Evolutionary conservation across 805 yeast species (phyloP).

Genomic region (Starmera amethionina): DNA sequence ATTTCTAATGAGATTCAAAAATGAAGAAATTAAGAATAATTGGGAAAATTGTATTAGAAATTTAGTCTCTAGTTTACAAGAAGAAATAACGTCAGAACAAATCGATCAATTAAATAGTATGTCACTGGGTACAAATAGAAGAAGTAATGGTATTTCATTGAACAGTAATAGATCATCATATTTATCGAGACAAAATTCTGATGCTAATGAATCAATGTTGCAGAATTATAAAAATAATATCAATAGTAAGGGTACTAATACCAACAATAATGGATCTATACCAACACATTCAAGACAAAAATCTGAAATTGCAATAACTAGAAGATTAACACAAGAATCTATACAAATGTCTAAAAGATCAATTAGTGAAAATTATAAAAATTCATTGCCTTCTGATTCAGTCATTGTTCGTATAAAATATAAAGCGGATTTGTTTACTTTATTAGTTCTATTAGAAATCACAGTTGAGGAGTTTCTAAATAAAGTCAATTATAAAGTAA

Average conservation of each 20-base stretch:
- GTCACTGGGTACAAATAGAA: constrained; percentile 12
- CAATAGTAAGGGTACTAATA: too few species aligned
- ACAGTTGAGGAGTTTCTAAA: constrained; percentile 42
- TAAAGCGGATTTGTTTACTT: constrained; percentile 46
- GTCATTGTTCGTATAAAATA: constrained; percentile 31
- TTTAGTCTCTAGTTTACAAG: constrained; percentile 25
- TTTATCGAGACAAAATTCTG: constrained; percentile 15
- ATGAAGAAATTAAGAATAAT: constrained; percentile 73
- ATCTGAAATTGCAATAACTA: constrained; percentile 12
- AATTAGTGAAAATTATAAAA: constrained; percentile 30
- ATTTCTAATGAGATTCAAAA: constrained; percentile 70
- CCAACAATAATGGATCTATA: constrained; percentile 1
- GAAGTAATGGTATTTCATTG: constrained; percentile 17
- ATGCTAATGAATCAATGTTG: constrained; percentile 6
- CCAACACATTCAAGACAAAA: constrained; percentile 16
- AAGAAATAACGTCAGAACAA: constrained; percentile 10
- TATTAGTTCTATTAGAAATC: constrained; percentile 48
- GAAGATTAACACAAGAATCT: constrained; percentile 19
- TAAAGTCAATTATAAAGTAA: constrained; percentile 48
- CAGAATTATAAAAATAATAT: neutral
- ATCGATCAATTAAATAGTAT: constrained; percentile 8
- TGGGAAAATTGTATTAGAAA: constrained; percentile 66
- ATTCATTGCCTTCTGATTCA: constrained; percentile 26
- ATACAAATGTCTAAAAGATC: constrained; percentile 21
- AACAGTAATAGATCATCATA: constrained; percentile 16